phyloP scores from a whole-genome alignment of 257 asterid genomes.

The Gentiana straminea region DNA sequence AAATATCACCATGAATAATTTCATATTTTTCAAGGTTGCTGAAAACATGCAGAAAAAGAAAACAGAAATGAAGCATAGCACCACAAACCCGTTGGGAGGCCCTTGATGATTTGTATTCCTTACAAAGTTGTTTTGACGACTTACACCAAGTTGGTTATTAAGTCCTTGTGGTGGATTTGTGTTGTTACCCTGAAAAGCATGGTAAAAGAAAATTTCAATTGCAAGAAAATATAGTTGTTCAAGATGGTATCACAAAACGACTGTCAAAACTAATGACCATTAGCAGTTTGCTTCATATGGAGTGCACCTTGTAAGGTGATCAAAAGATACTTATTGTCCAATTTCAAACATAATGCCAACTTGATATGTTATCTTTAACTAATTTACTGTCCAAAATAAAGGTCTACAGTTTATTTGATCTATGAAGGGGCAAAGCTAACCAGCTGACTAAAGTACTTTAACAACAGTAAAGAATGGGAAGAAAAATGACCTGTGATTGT shows the following conservation, averaged over 20 bases:
- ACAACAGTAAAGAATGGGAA: background rate
- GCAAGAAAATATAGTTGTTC: background rate
- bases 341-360: background rate
- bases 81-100: slow-evolving; percentile 37
- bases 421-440: too few species aligned
- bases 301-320: background rate
- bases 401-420: too few species aligned
- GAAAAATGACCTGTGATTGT: slow-evolving; percentile 15
- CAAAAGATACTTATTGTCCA: background rate
- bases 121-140: slow-evolving; percentile 28
- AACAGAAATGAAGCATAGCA: slow-evolving; percentile 5
- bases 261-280: background rate
- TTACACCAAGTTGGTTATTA: slow-evolving; percentile 33
- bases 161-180: slow-evolving; percentile 24
- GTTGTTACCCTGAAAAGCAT: slow-evolving; percentile 28
- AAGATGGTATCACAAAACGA: background rate
- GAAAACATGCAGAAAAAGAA: slow-evolving; percentile 1
- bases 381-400: too few species aligned
- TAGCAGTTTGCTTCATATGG: background rate
- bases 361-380: background rate
- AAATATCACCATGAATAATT: slow-evolving; percentile 15
- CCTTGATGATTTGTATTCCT: slow-evolving; percentile 35
- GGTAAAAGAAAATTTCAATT: background rate
- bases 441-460: background rate
- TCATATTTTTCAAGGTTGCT: slow-evolving; percentile 6